Base-by-base conservation (phyloP, 1,284 basidiomycete species). In the Puccinia horiana region DNA sequence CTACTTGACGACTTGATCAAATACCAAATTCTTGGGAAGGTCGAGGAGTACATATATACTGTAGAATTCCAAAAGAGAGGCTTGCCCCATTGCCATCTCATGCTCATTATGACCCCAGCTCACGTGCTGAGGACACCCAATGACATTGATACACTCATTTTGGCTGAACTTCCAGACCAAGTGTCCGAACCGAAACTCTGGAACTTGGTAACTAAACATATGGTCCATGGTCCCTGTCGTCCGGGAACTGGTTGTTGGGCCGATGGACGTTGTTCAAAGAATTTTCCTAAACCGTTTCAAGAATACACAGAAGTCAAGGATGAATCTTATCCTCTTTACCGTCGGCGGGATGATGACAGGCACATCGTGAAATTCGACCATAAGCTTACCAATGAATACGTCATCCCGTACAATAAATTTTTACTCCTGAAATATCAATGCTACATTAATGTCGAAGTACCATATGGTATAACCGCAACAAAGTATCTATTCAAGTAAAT, bases 401-500 rank as follows among this genome's bases (percentile, higher is more conserved):
- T 78, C 1, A 56, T 78, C 5, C 61, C 76, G 20, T 78, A 78
- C 23, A 78, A 69, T 23, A 65, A 49, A 26, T 78, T 67, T 26
- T n/a, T 78, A 1, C 52, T 20, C 1, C 12, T 67, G 35, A n/a
- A 37, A 9, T 37, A n/a, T n/a, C 23, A 78, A 20, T 78, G 76
- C n/a, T 63, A 78, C 35, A 78, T 78, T 6, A 78, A 78, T 54
- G 63, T 69, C 0, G 76, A 78, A n/a, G 47, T 65, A 2, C 56
- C 76, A 1, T 16, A 29, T 26, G 42, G 40, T 12, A 63, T 65
- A 9, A 67, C 29, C 11, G 42, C 58, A 1, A 35, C 63, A 9
- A 69, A 67, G 20, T 78, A 78, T 20, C 26, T 78, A 1, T 78
- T 65, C 49, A 78, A 78, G 40, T 69, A 78, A 29, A 49, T 78